Conservation (phyloP, 2,329 filamentous ascomycete genomes). For the Aspergillus sp. region DNA sequence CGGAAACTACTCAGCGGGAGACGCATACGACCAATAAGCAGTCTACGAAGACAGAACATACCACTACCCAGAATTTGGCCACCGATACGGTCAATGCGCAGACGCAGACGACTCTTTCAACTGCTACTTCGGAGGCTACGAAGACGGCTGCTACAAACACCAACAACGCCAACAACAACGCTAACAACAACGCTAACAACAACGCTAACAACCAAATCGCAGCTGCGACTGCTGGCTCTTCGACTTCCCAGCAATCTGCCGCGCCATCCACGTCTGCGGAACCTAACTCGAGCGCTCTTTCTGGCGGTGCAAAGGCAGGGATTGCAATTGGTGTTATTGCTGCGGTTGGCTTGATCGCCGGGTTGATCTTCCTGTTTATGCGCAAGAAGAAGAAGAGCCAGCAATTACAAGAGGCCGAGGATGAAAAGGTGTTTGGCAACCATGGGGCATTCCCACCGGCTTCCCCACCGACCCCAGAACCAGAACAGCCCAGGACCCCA, state of each 20-base stretch:
- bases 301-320: conserved; percentile 61
- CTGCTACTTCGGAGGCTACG: conserved; percentile 12
- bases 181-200: conserved; percentile 7
- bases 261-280: conserved; percentile 11
- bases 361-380: conserved; percentile 66
- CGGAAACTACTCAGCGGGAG: conserved; percentile 10
- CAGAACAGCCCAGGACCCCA: conserved; percentile 27
- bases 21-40: conserved; percentile 8
- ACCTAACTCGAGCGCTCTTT: conserved; percentile 30
- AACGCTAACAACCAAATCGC: conserved; percentile 12
- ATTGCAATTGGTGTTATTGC: conserved; percentile 75
- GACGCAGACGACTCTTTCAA: conserved; percentile 14
- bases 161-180: conserved; percentile 7
- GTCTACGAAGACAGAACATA: conserved; percentile 4
- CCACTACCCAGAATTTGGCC: conserved; percentile 1
- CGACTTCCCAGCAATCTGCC: conserved; percentile 10
- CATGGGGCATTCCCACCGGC: conserved; percentile 26
- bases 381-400: conserved; percentile 61
- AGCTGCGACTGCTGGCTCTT: conserved; percentile 17
- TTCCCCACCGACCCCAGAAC: conserved; percentile 30
- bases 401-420: conserved; percentile 44
- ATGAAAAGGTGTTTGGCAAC: conserved; percentile 54
- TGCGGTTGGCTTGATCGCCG: conserved; percentile 58
- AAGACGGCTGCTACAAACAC: conserved; percentile 2
- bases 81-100: conserved; percentile 3